Base-by-base conservation (phyloP, 768 basidiomycete species). In the Fistulinella prunicolor region DNA sequence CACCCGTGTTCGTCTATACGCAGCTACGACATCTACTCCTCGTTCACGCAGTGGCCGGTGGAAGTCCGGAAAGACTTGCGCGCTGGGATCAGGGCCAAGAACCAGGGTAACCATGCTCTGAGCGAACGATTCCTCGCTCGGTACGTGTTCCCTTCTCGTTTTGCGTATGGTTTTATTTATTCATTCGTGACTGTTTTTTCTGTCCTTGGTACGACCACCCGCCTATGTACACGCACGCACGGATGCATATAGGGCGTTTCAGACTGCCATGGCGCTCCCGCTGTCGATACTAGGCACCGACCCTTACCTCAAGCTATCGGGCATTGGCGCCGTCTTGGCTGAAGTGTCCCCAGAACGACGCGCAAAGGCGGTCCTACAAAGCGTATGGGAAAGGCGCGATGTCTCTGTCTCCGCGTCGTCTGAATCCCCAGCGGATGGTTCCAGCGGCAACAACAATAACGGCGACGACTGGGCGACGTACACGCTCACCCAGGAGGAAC, bases 271-370 rank as follows among this genome's bases (percentile, higher is more conserved):
- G 47, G 53, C 61, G 0, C 71, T 84, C 5, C 75, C 73, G 0
- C 46, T 66, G 20, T 61, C 65, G 1, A 54, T 38, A 17, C 65
- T 77, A 42, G 54, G 65, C 0, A 50, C 72, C 3, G 70, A 78
- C 17, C 81, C 85, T 0, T 75, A 82, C 46, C 74, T 87, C 47
- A 89, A 87, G 62, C 68, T 79, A 0, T 80, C 84, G 0, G 86
- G 86, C 3, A 78, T 89, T 12, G 85, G 79, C 2, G 75, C 83
- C 22, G 68, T 75, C 3, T 70, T 87, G 38, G 82, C 78, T 2
- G 80, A 79, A 42, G 74, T 83, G 0, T 62, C 73, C 14, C 62
- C 61, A 3, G 53, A 51, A 28, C 56, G 41, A 47, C 61, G 42
- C 49, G 70, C 60, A 46, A 66, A 47, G 50, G 64, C 53, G 3